phyloP scores from a whole-genome alignment of 140 eudicot species.

The Cichorium intybus region DNA sequence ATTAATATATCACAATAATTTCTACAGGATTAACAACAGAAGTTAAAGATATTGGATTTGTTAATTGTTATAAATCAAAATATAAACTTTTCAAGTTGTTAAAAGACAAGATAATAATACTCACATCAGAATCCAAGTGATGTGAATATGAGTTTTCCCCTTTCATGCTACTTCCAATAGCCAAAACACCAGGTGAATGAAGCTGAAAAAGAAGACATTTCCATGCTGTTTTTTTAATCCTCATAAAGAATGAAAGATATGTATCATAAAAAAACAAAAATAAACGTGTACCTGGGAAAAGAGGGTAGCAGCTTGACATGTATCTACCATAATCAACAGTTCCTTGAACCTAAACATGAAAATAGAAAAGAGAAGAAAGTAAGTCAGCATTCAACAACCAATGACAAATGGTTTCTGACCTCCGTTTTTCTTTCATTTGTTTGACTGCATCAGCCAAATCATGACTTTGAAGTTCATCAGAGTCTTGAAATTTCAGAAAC shows the following conservation, averaged over 20 bases:
- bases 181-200: conserved; percentile 95
- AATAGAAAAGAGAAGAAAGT: too few relatives aligned
- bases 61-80: background rate
- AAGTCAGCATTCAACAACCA: conserved; percentile 6
- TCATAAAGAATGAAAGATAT: too few relatives aligned
- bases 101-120: conserved; percentile 23
- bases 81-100: background rate
- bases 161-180: conserved; percentile 99
- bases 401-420: conserved; percentile 41
- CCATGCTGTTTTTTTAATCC: too few relatives aligned
- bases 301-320: conserved; percentile 99
- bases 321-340: conserved; percentile 93
- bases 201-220: conserved; percentile 62
- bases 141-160: conserved; percentile 99
- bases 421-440: conserved; percentile 98
- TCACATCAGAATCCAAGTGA: conserved; percentile 97
- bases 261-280: too few relatives aligned
- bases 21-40: background rate
- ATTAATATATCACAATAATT: conserved; percentile 18
- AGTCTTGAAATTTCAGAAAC: conserved; percentile 90
- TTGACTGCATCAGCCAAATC: conserved; percentile 99
- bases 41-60: background rate
- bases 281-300: conserved; percentile 68
- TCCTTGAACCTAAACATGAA: conserved; percentile 79
- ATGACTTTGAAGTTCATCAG: conserved; percentile 98